phyloP scores from a whole-genome alignment of 1,284 basidiomycete genomes.

The Chondrostereum purpureum region DNA sequence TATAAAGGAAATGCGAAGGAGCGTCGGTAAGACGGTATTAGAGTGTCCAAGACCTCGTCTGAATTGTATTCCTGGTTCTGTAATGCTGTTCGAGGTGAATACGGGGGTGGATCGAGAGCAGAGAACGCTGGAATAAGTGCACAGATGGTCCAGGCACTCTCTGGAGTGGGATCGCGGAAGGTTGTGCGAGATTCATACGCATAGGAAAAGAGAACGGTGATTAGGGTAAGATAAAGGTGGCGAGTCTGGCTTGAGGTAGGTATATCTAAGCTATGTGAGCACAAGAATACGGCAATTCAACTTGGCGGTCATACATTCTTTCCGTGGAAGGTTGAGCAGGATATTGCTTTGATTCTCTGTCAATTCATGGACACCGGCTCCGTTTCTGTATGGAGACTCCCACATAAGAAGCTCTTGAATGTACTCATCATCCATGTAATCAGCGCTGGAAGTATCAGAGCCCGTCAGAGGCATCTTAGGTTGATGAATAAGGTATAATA shows the following conservation, averaged over 20 bases:
- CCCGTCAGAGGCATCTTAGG: not conserved
- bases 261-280: slow-evolving; percentile 41
- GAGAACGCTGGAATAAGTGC: slow-evolving; percentile 67
- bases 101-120: slow-evolving; percentile 66
- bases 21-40: slow-evolving; percentile 64
- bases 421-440: slow-evolving; percentile 67
- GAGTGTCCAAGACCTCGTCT: slow-evolving; percentile 40
- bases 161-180: slow-evolving; percentile 67
- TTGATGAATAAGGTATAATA: slow-evolving; percentile 25
- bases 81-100: slow-evolving; percentile 20
- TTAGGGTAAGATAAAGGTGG: slow-evolving; percentile 57
- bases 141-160: slow-evolving; percentile 79
- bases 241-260: slow-evolving; percentile 46
- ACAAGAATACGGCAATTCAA: not conserved
- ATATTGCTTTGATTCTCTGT: slow-evolving; percentile 63
- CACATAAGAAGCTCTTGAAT: slow-evolving; percentile 64
- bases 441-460: slow-evolving; percentile 47
- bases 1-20: slow-evolving; percentile 69
- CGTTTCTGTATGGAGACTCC: slow-evolving; percentile 43
- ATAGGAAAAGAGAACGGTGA: slow-evolving; percentile 67
- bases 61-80: slow-evolving; percentile 28
- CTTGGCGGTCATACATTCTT: slow-evolving; percentile 57
- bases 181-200: slow-evolving; percentile 73
- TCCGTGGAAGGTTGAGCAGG: slow-evolving; percentile 66
- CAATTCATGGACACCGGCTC: slow-evolving; percentile 39